Percentiles rank a stretch among this genome's conserved stretches.
phyloP scores from a whole-genome alignment of 371 early-diverging fungal genomes.

The Mortierella sp. region DNA sequence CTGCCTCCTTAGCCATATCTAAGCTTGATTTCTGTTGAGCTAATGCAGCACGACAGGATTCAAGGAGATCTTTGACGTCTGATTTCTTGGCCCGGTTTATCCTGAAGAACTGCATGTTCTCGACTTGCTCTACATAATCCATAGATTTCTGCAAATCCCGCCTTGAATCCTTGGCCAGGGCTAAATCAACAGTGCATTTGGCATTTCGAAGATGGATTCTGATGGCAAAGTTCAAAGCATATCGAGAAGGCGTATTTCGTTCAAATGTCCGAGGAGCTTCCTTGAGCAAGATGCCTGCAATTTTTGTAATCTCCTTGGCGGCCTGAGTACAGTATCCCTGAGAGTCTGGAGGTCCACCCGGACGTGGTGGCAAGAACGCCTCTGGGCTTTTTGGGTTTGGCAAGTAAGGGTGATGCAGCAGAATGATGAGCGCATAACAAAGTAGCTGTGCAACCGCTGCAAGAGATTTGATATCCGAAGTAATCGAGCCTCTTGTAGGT shows the following conservation, averaged over 20 bases:
- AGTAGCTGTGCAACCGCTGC: constrained; percentile 38
- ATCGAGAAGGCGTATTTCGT: constrained; percentile 40
- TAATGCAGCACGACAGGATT: constrained; percentile 44
- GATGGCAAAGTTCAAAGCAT: constrained; percentile 50
- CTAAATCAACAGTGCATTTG: constrained; percentile 31
- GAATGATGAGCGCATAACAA: constrained; percentile 53
- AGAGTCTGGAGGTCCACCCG: constrained; percentile 31
- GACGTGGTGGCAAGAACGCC: constrained; percentile 31
- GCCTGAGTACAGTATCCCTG: constrained; percentile 57
- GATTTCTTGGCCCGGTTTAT: constrained; percentile 51
- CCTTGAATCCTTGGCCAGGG: constrained; percentile 41
- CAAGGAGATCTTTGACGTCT: constrained; percentile 45
- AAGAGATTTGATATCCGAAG: constrained; percentile 17
- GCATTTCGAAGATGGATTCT: constrained; percentile 54
- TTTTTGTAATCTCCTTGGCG: constrained; percentile 54
- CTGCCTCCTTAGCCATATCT: constrained; percentile 51
- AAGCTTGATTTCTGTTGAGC: constrained; percentile 47
- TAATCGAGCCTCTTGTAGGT: constrained; percentile 33
- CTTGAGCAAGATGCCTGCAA: constrained; percentile 43
- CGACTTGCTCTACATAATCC: constrained; percentile 48
- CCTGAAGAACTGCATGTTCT: constrained; percentile 51
- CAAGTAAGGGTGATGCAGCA: constrained; percentile 51
- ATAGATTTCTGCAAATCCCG: constrained; percentile 48
- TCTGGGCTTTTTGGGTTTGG: constrained; percentile 50
- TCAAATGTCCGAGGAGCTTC: constrained; percentile 45